Conservation (phyloP, 352 stramenopile species). For the Halophytophthora polymorphica region DNA sequence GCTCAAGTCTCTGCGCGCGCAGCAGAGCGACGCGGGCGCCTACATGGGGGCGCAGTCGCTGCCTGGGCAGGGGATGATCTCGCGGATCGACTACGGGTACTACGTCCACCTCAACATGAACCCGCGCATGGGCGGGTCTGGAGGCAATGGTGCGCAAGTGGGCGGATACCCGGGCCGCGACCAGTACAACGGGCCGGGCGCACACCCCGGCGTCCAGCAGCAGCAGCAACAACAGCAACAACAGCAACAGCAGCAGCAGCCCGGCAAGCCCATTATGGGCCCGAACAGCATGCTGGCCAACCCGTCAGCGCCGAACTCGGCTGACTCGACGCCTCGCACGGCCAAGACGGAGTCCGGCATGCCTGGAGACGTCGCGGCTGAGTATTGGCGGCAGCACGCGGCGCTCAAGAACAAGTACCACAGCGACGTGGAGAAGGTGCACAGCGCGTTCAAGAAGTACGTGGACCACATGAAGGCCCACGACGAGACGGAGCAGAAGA, state of each 20-base stretch:
- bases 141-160: constrained; percentile 22
- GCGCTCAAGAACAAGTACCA: constrained; percentile 79
- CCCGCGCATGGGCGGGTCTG: constrained; percentile 26
- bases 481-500: constrained; percentile 85
- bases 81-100: constrained; percentile 70
- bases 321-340: constrained; percentile 17
- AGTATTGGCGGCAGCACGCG: constrained; percentile 80
- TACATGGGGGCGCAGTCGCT: constrained; percentile 59
- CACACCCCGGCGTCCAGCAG: constrained; percentile 20
- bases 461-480: constrained; percentile 87
- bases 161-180: constrained; percentile 39
- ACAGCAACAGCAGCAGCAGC: constrained; percentile 19
- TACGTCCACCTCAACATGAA: constrained; percentile 65
- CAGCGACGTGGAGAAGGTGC: constrained; percentile 81
- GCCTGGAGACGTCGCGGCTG: constrained; percentile 42
- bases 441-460: constrained; percentile 86
- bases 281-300: constrained; percentile 20
- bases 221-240: constrained; percentile 17
- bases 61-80: constrained; percentile 71
- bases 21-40: constrained; percentile 72
- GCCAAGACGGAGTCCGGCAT: constrained; percentile 19
- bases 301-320: constrained; percentile 8
- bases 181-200: constrained; percentile 25
- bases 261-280: constrained; percentile 13
- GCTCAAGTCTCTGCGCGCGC: constrained; percentile 68